Conservation (phyloP, 2,329 filamentous ascomycete genomes). For the Xylaria sp. region DNA sequence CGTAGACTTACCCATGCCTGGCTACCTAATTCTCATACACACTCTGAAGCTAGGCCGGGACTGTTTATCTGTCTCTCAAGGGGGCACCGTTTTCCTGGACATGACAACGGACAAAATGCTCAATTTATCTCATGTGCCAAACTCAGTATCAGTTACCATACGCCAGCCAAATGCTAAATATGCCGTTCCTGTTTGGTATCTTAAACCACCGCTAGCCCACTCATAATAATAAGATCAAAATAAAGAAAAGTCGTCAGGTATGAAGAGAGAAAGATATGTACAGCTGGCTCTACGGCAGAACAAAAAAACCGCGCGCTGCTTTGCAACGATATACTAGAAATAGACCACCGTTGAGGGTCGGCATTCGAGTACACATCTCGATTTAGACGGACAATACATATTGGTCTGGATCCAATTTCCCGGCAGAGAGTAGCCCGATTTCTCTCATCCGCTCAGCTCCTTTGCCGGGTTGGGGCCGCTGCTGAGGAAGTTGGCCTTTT, state of each 20-base stretch:
- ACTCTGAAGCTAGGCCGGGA: too few species aligned
- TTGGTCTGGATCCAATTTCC: constrained; percentile 74
- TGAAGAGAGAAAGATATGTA: constrained; percentile 36
- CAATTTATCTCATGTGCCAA: constrained; percentile 12
- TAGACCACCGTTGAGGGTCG: constrained; percentile 1
- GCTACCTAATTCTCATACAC: too few species aligned
- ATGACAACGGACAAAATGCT: not conserved
- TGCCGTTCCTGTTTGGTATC: constrained; percentile 38
- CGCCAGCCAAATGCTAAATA: constrained; percentile 40
- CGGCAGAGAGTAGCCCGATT: constrained; percentile 86
- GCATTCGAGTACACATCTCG: constrained; percentile 26
- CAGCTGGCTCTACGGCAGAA: constrained; percentile 25
- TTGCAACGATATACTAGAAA: constrained; percentile 25
- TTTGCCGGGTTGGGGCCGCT: constrained; percentile 76
- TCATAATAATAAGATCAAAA: constrained; percentile 25
- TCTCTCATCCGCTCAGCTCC: constrained; percentile 94
- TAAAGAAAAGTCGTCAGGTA: constrained; percentile 31
- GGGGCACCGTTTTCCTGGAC: too few species aligned
- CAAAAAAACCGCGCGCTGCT: constrained; percentile 10
- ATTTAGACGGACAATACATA: constrained; percentile 76
- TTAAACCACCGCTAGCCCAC: constrained; percentile 34
- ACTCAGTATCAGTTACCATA: constrained; percentile 18
- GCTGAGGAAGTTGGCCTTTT: constrained; percentile 66
- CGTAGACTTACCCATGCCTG: too few species aligned
- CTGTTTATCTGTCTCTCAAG: too few species aligned